Evolutionary conservation across 1,284 basidiomycete species (phyloP).

Genomic region (Rhodotorula sp.): DNA sequence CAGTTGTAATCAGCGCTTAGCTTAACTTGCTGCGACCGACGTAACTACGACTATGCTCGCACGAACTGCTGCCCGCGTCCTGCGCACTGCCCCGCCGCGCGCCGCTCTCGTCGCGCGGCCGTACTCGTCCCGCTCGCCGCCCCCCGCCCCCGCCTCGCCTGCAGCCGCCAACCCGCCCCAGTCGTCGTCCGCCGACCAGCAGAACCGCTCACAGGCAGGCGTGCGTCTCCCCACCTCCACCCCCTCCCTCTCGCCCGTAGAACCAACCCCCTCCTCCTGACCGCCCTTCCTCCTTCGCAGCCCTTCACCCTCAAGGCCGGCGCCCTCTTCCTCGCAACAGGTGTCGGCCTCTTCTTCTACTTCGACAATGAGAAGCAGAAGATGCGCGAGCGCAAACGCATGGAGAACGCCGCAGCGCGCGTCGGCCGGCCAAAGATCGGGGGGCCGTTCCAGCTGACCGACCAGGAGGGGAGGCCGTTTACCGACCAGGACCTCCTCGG

Average conservation of each 20-base stretch:
- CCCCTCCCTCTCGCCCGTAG: background rate
- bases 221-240: background rate
- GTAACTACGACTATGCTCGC: too few species aligned
- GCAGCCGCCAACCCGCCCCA: background rate
- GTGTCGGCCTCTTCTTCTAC: conserved; percentile 80
- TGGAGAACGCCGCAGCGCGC: conserved; percentile 51
- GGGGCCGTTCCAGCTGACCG: conserved; percentile 78
- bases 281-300: conserved; percentile 19
- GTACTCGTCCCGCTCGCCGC: background rate
- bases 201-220: conserved; percentile 21
- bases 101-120: background rate
- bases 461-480: conserved; percentile 69
- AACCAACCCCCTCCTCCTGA: background rate
- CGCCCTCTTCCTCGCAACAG: conserved; percentile 76
- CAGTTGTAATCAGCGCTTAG: too few species aligned
- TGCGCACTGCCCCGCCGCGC: background rate
- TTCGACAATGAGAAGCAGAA: conserved; percentile 84
- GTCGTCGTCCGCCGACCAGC: background rate
- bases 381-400: conserved; percentile 65
- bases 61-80: background rate
- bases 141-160: background rate
- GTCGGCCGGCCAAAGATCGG: conserved; percentile 76
- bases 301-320: conserved; percentile 86
- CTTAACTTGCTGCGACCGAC: too few species aligned
- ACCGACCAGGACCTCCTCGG: conserved; percentile 82